Conservation (phyloP, 768 basidiomycete species). For the Tricholoma furcatifolium region DNA sequence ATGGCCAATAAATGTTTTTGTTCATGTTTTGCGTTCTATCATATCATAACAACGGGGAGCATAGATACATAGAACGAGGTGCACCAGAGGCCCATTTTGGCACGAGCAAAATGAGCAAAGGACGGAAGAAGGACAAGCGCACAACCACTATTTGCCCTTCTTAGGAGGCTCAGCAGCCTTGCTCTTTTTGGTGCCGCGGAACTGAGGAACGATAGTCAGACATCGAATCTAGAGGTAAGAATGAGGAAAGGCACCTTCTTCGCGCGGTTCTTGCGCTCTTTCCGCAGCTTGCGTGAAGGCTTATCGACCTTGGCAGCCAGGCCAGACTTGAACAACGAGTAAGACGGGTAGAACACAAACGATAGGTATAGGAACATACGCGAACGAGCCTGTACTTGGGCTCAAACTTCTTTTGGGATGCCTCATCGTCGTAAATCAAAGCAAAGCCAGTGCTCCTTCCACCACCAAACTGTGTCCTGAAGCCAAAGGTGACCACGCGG, state of each 20-base stretch:
- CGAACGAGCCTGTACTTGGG: slow-evolving; percentile 93
- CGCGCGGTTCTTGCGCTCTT: slow-evolving; percentile 98
- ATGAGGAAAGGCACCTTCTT: slow-evolving; percentile 73
- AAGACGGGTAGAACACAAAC: neutral
- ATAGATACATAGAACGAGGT: slow-evolving; percentile 17
- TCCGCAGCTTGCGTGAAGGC: slow-evolving; percentile 95
- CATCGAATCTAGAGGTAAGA: slow-evolving; percentile 1
- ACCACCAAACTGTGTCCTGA: slow-evolving; percentile 97
- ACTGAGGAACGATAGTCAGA: slow-evolving; percentile 39
- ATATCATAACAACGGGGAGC: slow-evolving; percentile 19
- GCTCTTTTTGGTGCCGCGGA: slow-evolving; percentile 93
- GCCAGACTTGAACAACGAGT: slow-evolving; percentile 49
- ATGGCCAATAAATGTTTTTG: neutral
- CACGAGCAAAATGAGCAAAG: slow-evolving; percentile 27
- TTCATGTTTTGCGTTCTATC: slow-evolving; percentile 15
- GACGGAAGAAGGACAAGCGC: slow-evolving; percentile 21
- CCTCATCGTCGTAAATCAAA: slow-evolving; percentile 96
- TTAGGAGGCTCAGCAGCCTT: slow-evolving; percentile 91
- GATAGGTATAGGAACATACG: slow-evolving; percentile 51
- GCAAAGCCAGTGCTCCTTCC: slow-evolving; percentile 97
- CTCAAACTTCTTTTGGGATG: slow-evolving; percentile 94
- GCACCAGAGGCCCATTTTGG: slow-evolving; percentile 23
- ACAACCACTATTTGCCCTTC: slow-evolving; percentile 79
- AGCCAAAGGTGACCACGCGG: slow-evolving; percentile 92
- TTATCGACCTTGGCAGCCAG: slow-evolving; percentile 78